phyloP scores from a whole-genome alignment of 2,329 filamentous ascomycete species.

The Diatrype stigma region DNA sequence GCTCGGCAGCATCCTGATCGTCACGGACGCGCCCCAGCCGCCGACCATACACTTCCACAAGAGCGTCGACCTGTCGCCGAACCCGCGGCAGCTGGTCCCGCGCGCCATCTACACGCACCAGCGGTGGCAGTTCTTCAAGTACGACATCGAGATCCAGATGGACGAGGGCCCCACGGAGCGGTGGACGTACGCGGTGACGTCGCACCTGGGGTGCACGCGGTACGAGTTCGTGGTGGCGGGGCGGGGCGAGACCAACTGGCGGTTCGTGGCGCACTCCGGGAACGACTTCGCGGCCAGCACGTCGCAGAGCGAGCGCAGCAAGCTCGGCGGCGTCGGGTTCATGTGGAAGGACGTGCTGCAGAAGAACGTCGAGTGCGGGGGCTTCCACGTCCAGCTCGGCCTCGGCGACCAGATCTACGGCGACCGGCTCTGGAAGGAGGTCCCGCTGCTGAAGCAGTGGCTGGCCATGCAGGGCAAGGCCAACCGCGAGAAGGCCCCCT shows the following conservation, averaged over 20 bases:
- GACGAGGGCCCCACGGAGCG: constrained; percentile 73
- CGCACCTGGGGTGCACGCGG: constrained; percentile 92
- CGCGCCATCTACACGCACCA: constrained; percentile 85
- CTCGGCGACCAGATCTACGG: constrained; percentile 94
- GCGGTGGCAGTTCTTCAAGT: constrained; percentile 93
- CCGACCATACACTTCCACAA: constrained; percentile 95
- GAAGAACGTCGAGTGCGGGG: constrained; percentile 93
- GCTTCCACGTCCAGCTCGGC: constrained; percentile 91
- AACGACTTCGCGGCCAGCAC: constrained; percentile 93
- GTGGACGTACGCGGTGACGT: constrained; percentile 98
- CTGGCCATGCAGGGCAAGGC: constrained; percentile 89
- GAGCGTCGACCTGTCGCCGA: constrained; percentile 85
- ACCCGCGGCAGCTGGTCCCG: constrained; percentile 80
- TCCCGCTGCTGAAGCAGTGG: constrained; percentile 92
- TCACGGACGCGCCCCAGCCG: constrained; percentile 86
- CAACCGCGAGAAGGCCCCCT: constrained; percentile 81
- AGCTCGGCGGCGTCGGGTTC: constrained; percentile 82
- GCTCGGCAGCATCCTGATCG: constrained; percentile 89
- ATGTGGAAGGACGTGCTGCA: constrained; percentile 99
- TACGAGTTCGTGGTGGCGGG: constrained; percentile 97
- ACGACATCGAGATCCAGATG: constrained; percentile 88
- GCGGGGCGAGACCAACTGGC: constrained; percentile 85
- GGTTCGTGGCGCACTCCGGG: constrained; percentile 91
- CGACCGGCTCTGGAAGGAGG: constrained; percentile 93
- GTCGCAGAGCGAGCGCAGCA: constrained; percentile 77